A percentile compares a stretch with the other conserved stretches of the same genome.
phyloP scores from a whole-genome alignment of 108 stramenopile genomes.

The Mediolabrus comicus region DNA sequence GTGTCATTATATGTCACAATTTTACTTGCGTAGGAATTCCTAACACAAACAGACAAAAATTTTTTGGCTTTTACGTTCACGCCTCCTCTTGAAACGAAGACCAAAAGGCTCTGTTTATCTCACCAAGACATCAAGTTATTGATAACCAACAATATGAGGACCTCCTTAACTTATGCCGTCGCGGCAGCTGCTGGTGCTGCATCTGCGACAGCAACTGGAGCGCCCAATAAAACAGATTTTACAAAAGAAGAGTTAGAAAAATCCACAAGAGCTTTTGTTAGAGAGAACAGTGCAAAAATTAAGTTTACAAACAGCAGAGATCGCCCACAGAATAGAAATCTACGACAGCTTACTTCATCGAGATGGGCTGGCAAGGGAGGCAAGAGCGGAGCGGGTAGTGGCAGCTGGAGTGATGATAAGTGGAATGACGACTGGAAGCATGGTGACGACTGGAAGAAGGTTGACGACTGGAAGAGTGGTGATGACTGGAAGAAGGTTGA shows the following conservation, averaged over 20 bases:
- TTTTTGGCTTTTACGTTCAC: neutral
- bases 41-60: neutral
- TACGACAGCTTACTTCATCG: neutral
- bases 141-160: neutral
- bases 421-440: too few relatives aligned
- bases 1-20: neutral
- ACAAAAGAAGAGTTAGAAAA: neutral
- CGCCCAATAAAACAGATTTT: neutral
- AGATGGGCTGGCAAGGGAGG: neutral
- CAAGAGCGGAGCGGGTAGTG: neutral
- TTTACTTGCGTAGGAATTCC: neutral
- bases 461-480: neutral
- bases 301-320: neutral
- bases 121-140: too few relatives aligned
- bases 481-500: neutral
- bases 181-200: slow-evolving; percentile 1
- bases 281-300: neutral
- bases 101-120: too few relatives aligned
- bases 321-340: neutral
- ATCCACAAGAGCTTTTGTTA: neutral
- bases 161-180: neutral
- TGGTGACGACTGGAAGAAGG: too few relatives aligned
- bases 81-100: too few relatives aligned
- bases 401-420: neutral
- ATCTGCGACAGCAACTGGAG: neutral